Evolutionary conservation across 2,329 filamentous ascomycete species (phyloP).

Genomic region (Calonectria pauciramosa): DNA sequence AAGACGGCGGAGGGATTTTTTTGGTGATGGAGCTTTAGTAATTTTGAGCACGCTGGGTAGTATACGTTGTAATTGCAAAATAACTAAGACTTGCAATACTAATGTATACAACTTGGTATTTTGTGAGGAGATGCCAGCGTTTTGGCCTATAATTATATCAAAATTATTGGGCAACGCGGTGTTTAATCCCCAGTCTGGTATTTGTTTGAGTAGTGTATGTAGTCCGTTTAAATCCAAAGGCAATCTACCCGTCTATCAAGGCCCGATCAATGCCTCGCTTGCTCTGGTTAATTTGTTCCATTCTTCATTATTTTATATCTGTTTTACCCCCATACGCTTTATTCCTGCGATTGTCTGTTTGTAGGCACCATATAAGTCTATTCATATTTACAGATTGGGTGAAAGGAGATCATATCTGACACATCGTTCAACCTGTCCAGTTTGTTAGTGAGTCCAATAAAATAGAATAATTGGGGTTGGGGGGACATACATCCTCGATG

Average conservation of each 20-base stretch:
- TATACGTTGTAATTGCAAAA: neutral
- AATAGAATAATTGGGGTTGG: neutral
- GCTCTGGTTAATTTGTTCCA: neutral
- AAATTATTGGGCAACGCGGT: neutral
- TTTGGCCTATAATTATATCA: neutral
- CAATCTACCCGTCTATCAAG: neutral
- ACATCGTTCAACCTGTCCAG: conserved; percentile 80
- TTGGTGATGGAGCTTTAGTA: neutral
- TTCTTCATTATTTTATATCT: neutral
- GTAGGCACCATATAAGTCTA: conserved; percentile 12
- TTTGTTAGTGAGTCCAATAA: conserved; percentile 7
- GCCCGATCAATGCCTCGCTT: neutral
- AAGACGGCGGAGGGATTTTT: neutral
- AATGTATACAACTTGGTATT: neutral
- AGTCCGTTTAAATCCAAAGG: neutral
- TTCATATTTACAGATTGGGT: conserved; percentile 79
- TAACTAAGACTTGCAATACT: neutral
- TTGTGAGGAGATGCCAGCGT: neutral
- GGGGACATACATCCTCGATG: conserved; percentile 77
- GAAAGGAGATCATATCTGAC: conserved; percentile 92
- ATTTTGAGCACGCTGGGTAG: neutral
- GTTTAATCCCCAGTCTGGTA: neutral
- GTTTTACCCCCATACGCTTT: conserved; percentile 28
- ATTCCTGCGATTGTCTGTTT: conserved; percentile 21
- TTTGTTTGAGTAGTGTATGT: neutral